Percentiles rank a stretch among this genome's conserved stretches.
Conservation (phyloP, 192 early-diverging fungal genomes). For the Irineochytrium annulatum region DNA sequence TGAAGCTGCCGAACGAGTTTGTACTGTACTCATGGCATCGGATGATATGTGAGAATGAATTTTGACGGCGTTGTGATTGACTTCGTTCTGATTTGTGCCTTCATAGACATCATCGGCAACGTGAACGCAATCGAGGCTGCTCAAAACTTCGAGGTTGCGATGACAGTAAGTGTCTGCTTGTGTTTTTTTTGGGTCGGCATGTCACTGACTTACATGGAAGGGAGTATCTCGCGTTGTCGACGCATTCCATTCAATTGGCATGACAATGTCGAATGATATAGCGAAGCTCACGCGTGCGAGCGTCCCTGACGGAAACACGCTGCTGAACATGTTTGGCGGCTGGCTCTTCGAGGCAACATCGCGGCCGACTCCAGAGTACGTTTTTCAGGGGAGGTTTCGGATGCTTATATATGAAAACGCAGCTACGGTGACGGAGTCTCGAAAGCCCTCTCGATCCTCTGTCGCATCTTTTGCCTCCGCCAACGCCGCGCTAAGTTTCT, state of each 20-base stretch:
- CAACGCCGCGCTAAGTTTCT: slow-evolving; percentile 57
- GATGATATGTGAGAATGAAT: slow-evolving; percentile 49
- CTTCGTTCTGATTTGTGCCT: too few species aligned
- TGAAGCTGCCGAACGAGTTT: slow-evolving; percentile 56
- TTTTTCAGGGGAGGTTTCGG: slow-evolving; percentile 12
- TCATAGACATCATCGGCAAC: slow-evolving; percentile 48
- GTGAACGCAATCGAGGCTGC: slow-evolving; percentile 32
- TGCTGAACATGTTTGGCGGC: slow-evolving; percentile 77
- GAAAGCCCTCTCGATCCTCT: slow-evolving; percentile 67
- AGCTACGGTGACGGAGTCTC: slow-evolving; percentile 59
- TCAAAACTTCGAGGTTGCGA: slow-evolving; percentile 41
- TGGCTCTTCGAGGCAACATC: slow-evolving; percentile 71
- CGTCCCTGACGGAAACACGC: slow-evolving; percentile 62
- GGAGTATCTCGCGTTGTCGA: slow-evolving; percentile 41
- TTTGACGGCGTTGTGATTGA: neutral
- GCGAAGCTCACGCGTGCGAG: slow-evolving; percentile 1
- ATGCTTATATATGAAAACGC: slow-evolving; percentile 4
- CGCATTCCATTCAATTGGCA: slow-evolving; percentile 37
- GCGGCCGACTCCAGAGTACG: slow-evolving; percentile 28
- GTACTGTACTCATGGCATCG: slow-evolving; percentile 72
- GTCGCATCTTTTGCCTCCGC: slow-evolving; percentile 69
- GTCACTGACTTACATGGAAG: too few species aligned
- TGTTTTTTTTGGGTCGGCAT: too few species aligned
- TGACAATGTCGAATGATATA: too few species aligned
- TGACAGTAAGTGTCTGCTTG: slow-evolving; percentile 20